phyloP scores from a whole-genome alignment of 2,329 filamentous ascomycete genomes.

The Sporothrix mexicana region DNA sequence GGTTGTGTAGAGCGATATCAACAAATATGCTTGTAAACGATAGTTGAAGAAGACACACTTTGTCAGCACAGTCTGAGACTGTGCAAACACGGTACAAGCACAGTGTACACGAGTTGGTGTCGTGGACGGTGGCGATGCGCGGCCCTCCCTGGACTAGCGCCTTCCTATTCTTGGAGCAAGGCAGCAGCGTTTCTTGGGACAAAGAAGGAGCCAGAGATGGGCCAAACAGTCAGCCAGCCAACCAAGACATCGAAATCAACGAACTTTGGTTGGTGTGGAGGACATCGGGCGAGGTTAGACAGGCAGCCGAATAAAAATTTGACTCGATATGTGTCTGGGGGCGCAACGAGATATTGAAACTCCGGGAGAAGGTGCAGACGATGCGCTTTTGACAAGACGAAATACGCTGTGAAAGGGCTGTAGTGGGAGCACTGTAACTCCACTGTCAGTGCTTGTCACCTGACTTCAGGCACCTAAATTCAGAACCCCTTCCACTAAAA shows the following conservation, averaged over 20 bases:
- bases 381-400: too few relatives aligned
- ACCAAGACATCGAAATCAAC: neutral
- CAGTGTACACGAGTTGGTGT: neutral
- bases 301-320: conserved; percentile 29
- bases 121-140: conserved; percentile 25
- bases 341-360: neutral
- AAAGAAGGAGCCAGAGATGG: neutral
- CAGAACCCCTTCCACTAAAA: conserved; percentile 10
- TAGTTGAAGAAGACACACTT: neutral
- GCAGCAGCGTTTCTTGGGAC: conserved; percentile 27
- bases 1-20: neutral
- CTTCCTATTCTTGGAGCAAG: conserved; percentile 22
- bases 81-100: neutral
- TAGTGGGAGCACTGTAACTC: neutral
- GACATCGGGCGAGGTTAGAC: neutral
- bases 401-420: neutral
- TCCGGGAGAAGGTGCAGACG: neutral
- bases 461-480: conserved; percentile 13
- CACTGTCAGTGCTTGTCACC: neutral
- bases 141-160: conserved; percentile 3
- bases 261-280: neutral
- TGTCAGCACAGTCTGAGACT: neutral
- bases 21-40: neutral
- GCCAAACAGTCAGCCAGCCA: neutral
- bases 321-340: neutral